A percentile compares a stretch with the other conserved stretches of the same genome.
Conservation (phyloP, 805 yeast species). For the Starmera quercuum region DNA sequence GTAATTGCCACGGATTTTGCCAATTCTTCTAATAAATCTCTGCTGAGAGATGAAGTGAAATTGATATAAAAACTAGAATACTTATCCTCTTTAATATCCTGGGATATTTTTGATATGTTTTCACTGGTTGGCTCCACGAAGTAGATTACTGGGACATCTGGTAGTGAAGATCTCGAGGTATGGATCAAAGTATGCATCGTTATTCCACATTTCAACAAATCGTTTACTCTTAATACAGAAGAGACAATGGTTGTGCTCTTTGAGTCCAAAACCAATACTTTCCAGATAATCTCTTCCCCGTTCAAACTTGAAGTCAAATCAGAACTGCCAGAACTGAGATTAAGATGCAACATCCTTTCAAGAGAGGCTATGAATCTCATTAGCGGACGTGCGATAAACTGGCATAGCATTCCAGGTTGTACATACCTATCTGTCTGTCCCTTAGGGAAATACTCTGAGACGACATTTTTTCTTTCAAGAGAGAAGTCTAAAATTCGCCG, state of each 20-base stretch:
- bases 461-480: slow-evolving; percentile 11
- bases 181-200: slow-evolving; percentile 79
- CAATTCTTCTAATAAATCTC: slow-evolving; percentile 79
- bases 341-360: slow-evolving; percentile 81
- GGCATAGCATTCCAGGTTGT: background rate
- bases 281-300: slow-evolving; percentile 77
- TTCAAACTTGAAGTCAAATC: slow-evolving; percentile 48
- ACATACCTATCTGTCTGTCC: slow-evolving; percentile 33
- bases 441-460: slow-evolving; percentile 24
- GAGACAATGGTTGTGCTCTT: slow-evolving; percentile 82
- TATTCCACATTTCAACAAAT: slow-evolving; percentile 81
- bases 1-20: slow-evolving; percentile 73
- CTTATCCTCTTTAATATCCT: slow-evolving; percentile 66
- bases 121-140: slow-evolving; percentile 82
- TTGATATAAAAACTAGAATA: slow-evolving; percentile 79
- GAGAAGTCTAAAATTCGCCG: no score
- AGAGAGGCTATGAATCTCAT: slow-evolving; percentile 30
- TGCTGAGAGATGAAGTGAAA: slow-evolving; percentile 71
- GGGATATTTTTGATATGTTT: slow-evolving; percentile 60
- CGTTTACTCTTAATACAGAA: slow-evolving; percentile 88
- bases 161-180: slow-evolving; percentile 70
- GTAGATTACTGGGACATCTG: slow-evolving; percentile 93
- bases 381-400: background rate
- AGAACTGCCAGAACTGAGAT: slow-evolving; percentile 46
- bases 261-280: slow-evolving; percentile 75